phyloP scores from a whole-genome alignment of 306 rosid species.

The Neltuma alba region DNA sequence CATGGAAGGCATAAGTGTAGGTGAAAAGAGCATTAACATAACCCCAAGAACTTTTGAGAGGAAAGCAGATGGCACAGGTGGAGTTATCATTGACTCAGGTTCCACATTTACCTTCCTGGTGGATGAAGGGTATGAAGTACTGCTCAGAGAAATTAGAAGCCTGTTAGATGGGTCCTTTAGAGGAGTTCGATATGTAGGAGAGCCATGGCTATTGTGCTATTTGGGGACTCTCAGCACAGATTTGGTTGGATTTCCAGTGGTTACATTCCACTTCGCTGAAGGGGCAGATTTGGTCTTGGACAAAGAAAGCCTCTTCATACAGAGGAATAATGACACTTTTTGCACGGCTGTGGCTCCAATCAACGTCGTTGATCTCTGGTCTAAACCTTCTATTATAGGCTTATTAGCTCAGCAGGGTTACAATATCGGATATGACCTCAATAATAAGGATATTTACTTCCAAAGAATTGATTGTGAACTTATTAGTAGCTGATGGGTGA shows the following conservation, averaged over 20 bases:
- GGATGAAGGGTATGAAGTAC: constrained; percentile 19
- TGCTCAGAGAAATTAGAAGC: constrained; percentile 32
- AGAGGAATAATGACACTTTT: not conserved
- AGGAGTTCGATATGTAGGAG: not conserved
- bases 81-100: constrained; percentile 51
- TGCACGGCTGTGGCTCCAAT: not conserved
- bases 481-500: not conserved
- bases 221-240: constrained; percentile 33
- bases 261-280: constrained; percentile 43
- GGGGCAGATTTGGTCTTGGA: constrained; percentile 45
- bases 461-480: not conserved
- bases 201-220: constrained; percentile 38
- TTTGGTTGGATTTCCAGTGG: constrained; percentile 44
- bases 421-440: not conserved
- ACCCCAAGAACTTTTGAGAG: constrained; percentile 32
- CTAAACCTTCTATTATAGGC: not conserved
- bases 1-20: constrained; percentile 51
- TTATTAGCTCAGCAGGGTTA: not conserved
- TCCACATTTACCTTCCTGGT: constrained; percentile 27
- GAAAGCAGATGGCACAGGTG: constrained; percentile 39
- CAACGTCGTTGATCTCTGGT: not conserved
- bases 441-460: not conserved
- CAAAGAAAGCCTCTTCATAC: constrained; percentile 35
- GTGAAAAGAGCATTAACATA: constrained; percentile 41
- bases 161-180: not conserved